phyloP scores from a whole-genome alignment of 2,329 filamentous ascomycete genomes.

The Pezizomycotina sp. region DNA sequence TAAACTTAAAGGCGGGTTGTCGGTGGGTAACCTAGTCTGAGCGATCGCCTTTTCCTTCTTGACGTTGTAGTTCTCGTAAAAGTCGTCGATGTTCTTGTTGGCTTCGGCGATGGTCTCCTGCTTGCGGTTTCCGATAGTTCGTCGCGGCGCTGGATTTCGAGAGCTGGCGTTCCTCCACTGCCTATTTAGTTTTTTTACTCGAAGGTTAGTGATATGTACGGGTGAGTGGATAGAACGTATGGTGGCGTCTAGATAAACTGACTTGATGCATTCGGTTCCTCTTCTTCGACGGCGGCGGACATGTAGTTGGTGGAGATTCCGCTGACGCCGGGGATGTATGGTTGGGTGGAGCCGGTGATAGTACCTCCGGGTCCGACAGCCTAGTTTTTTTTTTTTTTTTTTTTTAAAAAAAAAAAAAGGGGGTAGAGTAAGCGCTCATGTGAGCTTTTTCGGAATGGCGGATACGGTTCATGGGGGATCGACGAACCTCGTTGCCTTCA shows the following conservation, averaged over 20 bases:
- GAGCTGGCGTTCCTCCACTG: slow-evolving; percentile 84
- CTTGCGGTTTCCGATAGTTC: slow-evolving; percentile 72
- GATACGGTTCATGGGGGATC: too few relatives aligned
- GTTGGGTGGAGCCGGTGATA: slow-evolving; percentile 54
- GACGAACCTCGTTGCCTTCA: slow-evolving; percentile 31
- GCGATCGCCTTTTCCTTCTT: slow-evolving; percentile 89
- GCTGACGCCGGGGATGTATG: slow-evolving; percentile 36
- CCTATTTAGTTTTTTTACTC: slow-evolving; percentile 27
- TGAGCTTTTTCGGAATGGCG: too few relatives aligned
- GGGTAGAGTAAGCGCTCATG: too few relatives aligned
- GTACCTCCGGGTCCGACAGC: slow-evolving; percentile 57
- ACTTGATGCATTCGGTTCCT: slow-evolving; percentile 77
- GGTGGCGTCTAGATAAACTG: slow-evolving; percentile 20
- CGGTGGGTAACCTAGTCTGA: slow-evolving; percentile 44
- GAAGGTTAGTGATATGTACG: slow-evolving; percentile 1
- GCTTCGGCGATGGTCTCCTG: slow-evolving; percentile 75
- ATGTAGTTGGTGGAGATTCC: slow-evolving; percentile 33
- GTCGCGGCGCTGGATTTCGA: slow-evolving; percentile 64
- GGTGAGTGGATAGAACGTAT: not conserved
- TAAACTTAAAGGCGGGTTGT: too few relatives aligned
- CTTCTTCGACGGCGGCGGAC: slow-evolving; percentile 45
- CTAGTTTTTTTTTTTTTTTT: too few relatives aligned
- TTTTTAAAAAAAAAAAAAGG: too few relatives aligned
- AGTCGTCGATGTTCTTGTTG: slow-evolving; percentile 89
- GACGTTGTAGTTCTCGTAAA: slow-evolving; percentile 98